These are phyloP conservation scores for Kernera saxatilis DNA, from an alignment of 345 rosid genomes.

Conservation along the genomic window DNA sequence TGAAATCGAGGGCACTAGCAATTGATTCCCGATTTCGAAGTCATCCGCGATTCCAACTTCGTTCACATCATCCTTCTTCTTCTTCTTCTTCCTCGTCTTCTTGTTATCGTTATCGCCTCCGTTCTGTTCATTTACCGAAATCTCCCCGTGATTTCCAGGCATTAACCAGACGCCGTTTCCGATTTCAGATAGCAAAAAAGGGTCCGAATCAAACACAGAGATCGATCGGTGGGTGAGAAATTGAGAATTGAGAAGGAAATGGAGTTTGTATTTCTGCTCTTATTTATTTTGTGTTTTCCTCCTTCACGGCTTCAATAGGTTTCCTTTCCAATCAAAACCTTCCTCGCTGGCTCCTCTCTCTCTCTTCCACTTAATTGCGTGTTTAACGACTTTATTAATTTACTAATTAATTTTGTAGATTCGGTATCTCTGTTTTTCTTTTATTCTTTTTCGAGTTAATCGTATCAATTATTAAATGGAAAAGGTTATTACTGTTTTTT, in stretches of 20 bases:
- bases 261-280: neutral
- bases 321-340: neutral
- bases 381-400: conserved; percentile 12
- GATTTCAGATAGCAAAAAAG: neutral
- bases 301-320: conserved; percentile 10
- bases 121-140: conserved; percentile 19
- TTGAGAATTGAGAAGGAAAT: neutral
- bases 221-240: neutral
- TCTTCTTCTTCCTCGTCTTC: conserved; percentile 2
- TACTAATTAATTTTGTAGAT: neutral
- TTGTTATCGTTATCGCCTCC: conserved; percentile 2
- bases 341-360: conserved; percentile 25
- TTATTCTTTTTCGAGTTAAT: neutral
- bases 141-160: conserved; percentile 27
- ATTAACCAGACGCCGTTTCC: conserved; percentile 24
- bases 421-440: neutral
- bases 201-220: neutral
- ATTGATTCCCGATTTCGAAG: neutral
- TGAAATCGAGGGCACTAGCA: conserved; percentile 1
- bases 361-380: neutral
- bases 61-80: conserved; percentile 1
- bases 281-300: neutral
- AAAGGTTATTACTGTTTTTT: neutral
- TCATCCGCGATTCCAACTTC: neutral
- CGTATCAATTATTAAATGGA: neutral